phyloP scores from a whole-genome alignment of 805 yeast species.

The Millerago galiae region DNA sequence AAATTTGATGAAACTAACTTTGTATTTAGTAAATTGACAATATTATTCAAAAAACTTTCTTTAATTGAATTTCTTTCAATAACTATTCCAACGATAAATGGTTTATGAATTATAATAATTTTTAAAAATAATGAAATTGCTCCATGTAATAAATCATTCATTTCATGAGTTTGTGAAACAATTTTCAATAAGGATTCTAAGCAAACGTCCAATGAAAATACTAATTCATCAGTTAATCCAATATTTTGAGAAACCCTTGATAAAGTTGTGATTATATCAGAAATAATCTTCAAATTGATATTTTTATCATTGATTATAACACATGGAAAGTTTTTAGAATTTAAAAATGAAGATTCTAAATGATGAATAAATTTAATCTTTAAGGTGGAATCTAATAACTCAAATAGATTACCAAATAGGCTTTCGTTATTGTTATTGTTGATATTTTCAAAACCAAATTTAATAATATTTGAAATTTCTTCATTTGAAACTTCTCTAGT shows the following conservation, averaged over 20 bases:
- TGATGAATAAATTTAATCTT: constrained; percentile 29
- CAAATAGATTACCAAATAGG: constrained; percentile 34
- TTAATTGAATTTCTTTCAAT: constrained; percentile 35
- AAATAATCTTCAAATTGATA: constrained; percentile 10
- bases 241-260: constrained; percentile 13
- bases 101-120: constrained; percentile 53
- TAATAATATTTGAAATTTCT: constrained; percentile 10
- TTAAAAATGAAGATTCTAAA: constrained; percentile 36
- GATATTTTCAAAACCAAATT: constrained; percentile 6
- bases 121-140: constrained; percentile 44
- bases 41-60: constrained; percentile 40
- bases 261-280: constrained; percentile 15
- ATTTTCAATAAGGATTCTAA: constrained; percentile 30
- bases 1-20: constrained; percentile 37
- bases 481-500: constrained; percentile 7
- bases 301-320: constrained; percentile 10
- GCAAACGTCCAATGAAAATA: constrained; percentile 34
- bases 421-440: background rate
- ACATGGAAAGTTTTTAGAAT: constrained; percentile 34
- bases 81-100: constrained; percentile 40
- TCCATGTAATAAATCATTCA: constrained; percentile 11
- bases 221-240: constrained; percentile 28
- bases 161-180: constrained; percentile 15
- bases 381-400: constrained; percentile 26
- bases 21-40: constrained; percentile 41